phyloP scores from a whole-genome alignment of 495 filamentous ascomycete genomes.

The Geopyxis carbonaria region DNA sequence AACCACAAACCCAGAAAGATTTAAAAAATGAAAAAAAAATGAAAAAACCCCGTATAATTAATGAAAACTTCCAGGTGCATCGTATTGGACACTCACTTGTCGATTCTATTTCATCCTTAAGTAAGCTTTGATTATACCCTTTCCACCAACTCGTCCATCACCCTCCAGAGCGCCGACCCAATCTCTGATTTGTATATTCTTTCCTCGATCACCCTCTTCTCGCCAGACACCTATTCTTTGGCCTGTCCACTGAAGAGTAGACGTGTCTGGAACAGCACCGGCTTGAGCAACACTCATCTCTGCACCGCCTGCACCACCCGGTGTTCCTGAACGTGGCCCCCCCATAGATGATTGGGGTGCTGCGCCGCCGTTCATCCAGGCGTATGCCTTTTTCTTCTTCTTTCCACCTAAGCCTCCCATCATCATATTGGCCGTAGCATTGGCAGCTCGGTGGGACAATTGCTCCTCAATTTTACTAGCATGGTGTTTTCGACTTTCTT shows the following conservation, averaged over 20 bases:
- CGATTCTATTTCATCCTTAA: slow-evolving; percentile 32
- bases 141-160: slow-evolving; percentile 36
- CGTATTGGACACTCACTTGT: too few relatives aligned
- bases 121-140: slow-evolving; percentile 39
- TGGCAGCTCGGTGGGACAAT: slow-evolving; percentile 38
- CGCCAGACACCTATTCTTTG: slow-evolving; percentile 41
- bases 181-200: slow-evolving; percentile 52
- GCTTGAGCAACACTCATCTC: not conserved
- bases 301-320: slow-evolving; percentile 10
- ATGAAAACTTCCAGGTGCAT: too few relatives aligned
- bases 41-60: too few relatives aligned
- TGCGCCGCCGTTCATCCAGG: slow-evolving; percentile 38
- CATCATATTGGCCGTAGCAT: slow-evolving; percentile 37
- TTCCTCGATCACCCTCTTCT: slow-evolving; percentile 44
- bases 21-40: too few relatives aligned
- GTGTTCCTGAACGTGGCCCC: slow-evolving; percentile 16
- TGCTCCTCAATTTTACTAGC: slow-evolving; percentile 35
- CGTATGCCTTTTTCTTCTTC: slow-evolving; percentile 40
- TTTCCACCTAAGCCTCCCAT: slow-evolving; percentile 33
- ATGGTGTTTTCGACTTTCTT: slow-evolving; percentile 42
- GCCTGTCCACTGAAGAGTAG: slow-evolving; percentile 18
- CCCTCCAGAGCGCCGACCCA: slow-evolving; percentile 46
- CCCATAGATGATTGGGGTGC: slow-evolving; percentile 26
- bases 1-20: too few relatives aligned
- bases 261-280: not conserved